Percentiles rank a stretch among this genome's conserved stretches.
Evolutionary conservation across 805 yeast species (phyloP).

Genomic region (Diddensiella transvaalensis): DNA sequence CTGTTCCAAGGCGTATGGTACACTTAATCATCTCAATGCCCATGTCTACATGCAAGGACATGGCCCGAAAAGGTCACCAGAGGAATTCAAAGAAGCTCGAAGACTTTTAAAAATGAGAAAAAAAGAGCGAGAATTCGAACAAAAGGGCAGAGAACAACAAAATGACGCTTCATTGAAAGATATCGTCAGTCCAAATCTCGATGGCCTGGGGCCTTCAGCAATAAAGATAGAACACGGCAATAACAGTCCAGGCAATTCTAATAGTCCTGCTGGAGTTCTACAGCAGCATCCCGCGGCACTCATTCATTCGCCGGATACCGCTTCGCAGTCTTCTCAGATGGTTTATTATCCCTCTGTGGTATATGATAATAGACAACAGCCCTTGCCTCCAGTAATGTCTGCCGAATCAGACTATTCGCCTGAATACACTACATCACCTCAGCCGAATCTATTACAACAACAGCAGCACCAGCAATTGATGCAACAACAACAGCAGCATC

Average conservation of each 20-base stretch:
- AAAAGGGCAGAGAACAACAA: not conserved
- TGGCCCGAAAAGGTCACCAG: slow-evolving; percentile 52
- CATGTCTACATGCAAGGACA: slow-evolving; percentile 52
- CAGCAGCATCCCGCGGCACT: not conserved
- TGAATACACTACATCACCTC: not conserved
- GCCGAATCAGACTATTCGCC: not conserved
- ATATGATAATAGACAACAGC: no score
- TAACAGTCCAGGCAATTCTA: no score
- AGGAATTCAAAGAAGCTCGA: slow-evolving; percentile 51
- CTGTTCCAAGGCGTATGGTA: slow-evolving; percentile 56
- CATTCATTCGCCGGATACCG: no score
- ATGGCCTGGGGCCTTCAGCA: no score
- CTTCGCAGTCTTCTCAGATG: no score
- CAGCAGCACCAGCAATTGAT: slow-evolving; percentile 9
- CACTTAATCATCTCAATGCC: slow-evolving; percentile 56
- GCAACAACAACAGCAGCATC: no score
- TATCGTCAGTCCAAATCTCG: no score
- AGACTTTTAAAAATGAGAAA: slow-evolving; percentile 41
- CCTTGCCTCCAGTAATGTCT: not conserved
- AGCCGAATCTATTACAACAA: not conserved
- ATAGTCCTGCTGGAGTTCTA: not conserved
- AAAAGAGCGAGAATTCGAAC: slow-evolving; percentile 31
- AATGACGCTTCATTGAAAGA: no score
- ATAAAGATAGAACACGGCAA: no score
- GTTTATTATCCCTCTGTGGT: no score